These are phyloP conservation scores for Citrus medica DNA, from an alignment of 345 rosid species.

Conservation along the genomic window DNA sequence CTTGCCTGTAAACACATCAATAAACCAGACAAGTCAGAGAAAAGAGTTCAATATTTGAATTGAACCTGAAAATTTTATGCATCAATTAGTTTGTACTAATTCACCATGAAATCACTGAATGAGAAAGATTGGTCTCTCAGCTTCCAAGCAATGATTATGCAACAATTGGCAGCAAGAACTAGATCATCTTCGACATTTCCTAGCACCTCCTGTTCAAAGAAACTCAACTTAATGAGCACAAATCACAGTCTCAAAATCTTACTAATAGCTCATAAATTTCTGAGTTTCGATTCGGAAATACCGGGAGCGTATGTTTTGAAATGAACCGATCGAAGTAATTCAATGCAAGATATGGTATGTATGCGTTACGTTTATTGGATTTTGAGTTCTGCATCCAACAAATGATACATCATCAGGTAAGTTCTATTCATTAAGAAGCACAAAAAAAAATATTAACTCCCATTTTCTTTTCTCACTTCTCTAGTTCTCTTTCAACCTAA, in stretches of 20 bases:
- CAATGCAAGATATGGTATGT: conserved; percentile 1
- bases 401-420: not conserved
- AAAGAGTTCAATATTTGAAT: not conserved
- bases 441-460: no score
- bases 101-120: conserved; percentile 2
- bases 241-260: not conserved
- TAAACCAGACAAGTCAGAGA: not conserved
- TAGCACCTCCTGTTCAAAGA: not conserved
- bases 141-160: conserved; percentile 7
- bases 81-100: not conserved
- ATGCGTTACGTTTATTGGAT: not conserved
- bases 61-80: no score
- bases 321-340: conserved; percentile 5
- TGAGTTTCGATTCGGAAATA: not conserved
- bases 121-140: not conserved
- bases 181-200: not conserved
- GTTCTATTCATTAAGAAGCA: not conserved
- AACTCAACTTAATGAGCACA: not conserved
- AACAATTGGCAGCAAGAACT: not conserved
- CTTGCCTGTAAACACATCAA: not conserved
- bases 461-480: no score
- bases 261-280: not conserved
- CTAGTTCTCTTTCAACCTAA: not conserved
- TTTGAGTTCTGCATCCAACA: not conserved
- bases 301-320: not conserved